Base-by-base conservation (phyloP, 495 filamentous ascomycete species). In the Rusavskia elegans region DNA sequence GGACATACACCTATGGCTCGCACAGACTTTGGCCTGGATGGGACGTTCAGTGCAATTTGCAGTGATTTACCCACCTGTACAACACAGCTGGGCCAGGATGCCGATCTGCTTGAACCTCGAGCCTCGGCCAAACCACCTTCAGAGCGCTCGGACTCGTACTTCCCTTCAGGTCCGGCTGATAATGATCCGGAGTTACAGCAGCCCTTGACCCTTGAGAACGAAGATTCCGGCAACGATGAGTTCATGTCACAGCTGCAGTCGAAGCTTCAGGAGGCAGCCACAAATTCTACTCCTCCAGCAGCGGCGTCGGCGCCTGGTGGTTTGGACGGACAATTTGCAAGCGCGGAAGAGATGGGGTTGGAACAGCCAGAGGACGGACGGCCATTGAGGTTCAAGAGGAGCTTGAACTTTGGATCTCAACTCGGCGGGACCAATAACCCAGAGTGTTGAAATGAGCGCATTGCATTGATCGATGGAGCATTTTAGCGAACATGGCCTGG, bases 331-430 rank as follows among this genome's bases (percentile, higher is more conserved):
- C 32, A 35, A 35, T 35, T 35, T 14, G 13, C 32, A 14, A 35
- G 9, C 13, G 55, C 52, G 29, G 30, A 52, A 1, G 50, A 36
- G 14, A 62, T 4, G 54, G 68, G 25, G 10, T 39, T 30, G 37
- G 58, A 44, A 38, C 55, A 55, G 39, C 54, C 48, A 1, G 59
- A 53, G 37, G 55, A 48, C 39, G 60, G 55, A 39, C 57, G 45
- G 27, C 58, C 37, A 27, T 32, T 51, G 5, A 49, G 39, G 32
- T 54, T 53, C 46, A 63, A 56, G 27, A 46, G 45, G 25, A 69
- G 61, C 40, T 57, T 55, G 55, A 61, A 62, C 16, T 62, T 62
- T 42, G 59, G 59, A 39, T 55, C 57, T 27, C 52, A 50, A 20
- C 54, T 59, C 23, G 57, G 59, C 17, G 29, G 14, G 8, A 42